Evolutionary conservation across 441 rosid genomes (phyloP), one percentile per base, ranked within the genome.

Genomic region (Gossypium lobatum): DNA sequence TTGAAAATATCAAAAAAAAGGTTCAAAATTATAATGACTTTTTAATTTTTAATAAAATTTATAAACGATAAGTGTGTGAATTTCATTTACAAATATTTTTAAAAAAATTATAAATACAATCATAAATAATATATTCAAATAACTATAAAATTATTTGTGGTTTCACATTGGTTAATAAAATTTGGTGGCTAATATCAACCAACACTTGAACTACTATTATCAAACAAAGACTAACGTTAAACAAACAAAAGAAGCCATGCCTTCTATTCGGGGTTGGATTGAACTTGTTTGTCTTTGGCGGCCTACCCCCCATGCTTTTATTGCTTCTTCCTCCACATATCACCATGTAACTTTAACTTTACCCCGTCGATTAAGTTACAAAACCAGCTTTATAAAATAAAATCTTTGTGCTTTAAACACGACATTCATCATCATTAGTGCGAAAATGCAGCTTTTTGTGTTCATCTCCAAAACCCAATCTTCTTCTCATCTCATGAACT

Each of bases 401-500:
- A 52, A 34, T 59, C 4, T 1, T 7, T 48, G 46, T 52, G 20
- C 17, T 5, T 52, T 52, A 16, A n/a, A n/a, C 55, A 52, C 18
- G 5, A 14, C 6, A 52, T 52, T 52, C 55, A 52, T 58, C 3
- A 28, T 52, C 61, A 26, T 16, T 16, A 10, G 20, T 21, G 48
- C 48, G 37, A 37, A 65, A 61, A 89, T 89, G 91, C 77, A 77
- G 59, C 53, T 78, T 64, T 26, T 63, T n/a, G 77, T 77, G 67
- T 28, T 64, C 6, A 23, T 69, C n/a, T 70, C 78, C 8, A 91
- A 89, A 73, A 28, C 80, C 37, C 78, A 73, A 21, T 64, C 73
- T 57, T 74, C 83, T 6, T 75, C 86, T 60, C 87, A 85, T 53
- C 71, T 84, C 39, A 52, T 83, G 8, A 79, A 79, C 75, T 59